Evolutionary conservation across 805 yeast genomes (phyloP), one percentile per base, ranked within the genome.

Genomic region (Diddensiella transvaalensis): DNA sequence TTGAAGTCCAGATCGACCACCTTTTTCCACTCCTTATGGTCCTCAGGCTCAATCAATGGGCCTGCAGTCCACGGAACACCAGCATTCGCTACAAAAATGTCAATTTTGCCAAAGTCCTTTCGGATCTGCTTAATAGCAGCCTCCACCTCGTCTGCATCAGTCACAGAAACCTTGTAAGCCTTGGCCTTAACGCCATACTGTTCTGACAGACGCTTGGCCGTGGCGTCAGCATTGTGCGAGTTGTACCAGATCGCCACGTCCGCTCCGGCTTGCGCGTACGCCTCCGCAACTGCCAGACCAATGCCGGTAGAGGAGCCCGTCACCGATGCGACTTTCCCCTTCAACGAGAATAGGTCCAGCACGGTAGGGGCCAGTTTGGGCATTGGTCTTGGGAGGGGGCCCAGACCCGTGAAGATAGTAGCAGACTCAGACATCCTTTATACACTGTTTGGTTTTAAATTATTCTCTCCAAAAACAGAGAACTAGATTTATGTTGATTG

Each of bases 231-330:
- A 6, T 84, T 80, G 58, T 74, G 76, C 50, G 79, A 71, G 64
- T 77, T 79, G 72, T 76, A 80, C 80, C 85, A 80, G 57, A 82
- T 72, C 41, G 87, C 87, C 29, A 88, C 78, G 53, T 84, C 84
- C 6, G 95, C 95, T 44, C 96, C 96, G 3, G 91, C 91, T 68
- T 86, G 91, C 43, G 89, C 85, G 60, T 73, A 86, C 2, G 88
- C 90, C 64, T 80, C 85, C 39, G 95, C 95, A 30, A 85, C 85
- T 3, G 86, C 87, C 57, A 66, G 77, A 13, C 96, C 96, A 55
- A 87, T 87, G 29, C 96, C 96, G 40, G 84, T 74, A 15, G 90
- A 82, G 10, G 87, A 85, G 40, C 96, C 96, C n/a, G 95, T 85
- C 50, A 87, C 78, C 3, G 86, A 79, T 22, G 95, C 93, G 11